Base-by-base conservation (phyloP, 495 filamentous ascomycete genomes). In the Penicillium antarcticum region DNA sequence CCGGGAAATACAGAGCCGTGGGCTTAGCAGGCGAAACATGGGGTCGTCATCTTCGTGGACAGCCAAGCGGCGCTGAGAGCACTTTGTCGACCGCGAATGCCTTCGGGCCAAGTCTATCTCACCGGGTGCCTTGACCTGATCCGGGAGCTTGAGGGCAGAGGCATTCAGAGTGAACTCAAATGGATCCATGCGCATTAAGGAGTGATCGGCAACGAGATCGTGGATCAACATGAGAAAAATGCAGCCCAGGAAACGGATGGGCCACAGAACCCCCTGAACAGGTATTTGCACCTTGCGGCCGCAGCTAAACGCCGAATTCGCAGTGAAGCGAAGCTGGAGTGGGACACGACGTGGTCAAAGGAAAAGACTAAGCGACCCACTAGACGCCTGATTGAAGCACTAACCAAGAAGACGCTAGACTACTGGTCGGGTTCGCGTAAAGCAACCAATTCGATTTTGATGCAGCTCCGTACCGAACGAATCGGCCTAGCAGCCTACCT, bases 401-500 rank as follows among this genome's bases (percentile, higher is more conserved):
- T 5, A 23, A 23, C 21, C 2, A 23, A 2, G 21, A 23, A 23
- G 21, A 23, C 21, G 21, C 21, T 59, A 18, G 17, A 47, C 29
- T 46, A 59, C 17, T 53, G 24, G 39, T 44, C 24, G n/a, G 48
- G 32, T n/a, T 24, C 59, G 4, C 36, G 36, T 0, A 52, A 55
- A 26, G 60, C 58, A 26, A 61, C 65, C 16, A 56, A 49, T 16
- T 65, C 62, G 1, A 43, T 62, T 10, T 48, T 67, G 16, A 63
- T 60, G 21, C 48, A 69, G 47, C 52, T 69, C 5, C 21, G 21
- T 5, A 23, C 21, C 5, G 21, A 5, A 5, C 21, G 21, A 23
- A 23, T 23, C 21, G 21, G 21, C 21, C 21, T 23, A 5, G 21
- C 21, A 5, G 21, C 21, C 5, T 23, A 23, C 21, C 21, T 23